Percentiles rank a stretch among this genome's conserved stretches.
These are phyloP conservation scores for Phytophthora idaei DNA, from an alignment of 352 stramenopile species.

Conservation along the genomic window DNA sequence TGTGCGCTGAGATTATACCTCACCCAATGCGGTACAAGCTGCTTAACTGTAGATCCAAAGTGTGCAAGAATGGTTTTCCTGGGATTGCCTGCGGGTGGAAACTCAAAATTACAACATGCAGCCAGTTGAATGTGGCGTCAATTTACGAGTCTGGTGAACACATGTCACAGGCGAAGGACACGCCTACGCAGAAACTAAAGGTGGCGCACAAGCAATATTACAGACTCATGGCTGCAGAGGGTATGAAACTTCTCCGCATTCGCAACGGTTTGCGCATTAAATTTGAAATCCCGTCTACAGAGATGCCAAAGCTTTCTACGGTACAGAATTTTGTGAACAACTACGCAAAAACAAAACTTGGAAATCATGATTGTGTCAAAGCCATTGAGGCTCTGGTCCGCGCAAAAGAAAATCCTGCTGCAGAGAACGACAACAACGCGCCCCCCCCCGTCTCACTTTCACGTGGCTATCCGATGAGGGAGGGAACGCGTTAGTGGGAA, in stretches of 20 bases:
- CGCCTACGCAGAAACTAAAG: not conserved
- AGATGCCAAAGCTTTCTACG: not conserved
- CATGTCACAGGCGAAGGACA: not conserved
- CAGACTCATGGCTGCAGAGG: not conserved
- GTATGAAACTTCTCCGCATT: not conserved
- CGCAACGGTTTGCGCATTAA: not conserved
- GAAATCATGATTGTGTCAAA: not conserved
- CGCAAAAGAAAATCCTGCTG: not conserved
- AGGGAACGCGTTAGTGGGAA: not conserved
- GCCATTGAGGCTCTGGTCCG: not conserved
- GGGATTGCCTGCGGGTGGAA: not conserved
- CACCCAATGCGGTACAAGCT: too few species aligned
- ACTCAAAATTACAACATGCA: not conserved
- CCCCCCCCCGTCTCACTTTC: slow-evolving; percentile 11
- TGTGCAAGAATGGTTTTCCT: too few species aligned
- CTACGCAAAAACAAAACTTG: not conserved
- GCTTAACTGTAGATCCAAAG: too few species aligned
- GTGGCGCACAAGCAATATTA: slow-evolving; percentile 6
- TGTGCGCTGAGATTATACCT: too few species aligned
- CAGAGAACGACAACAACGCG: not conserved
- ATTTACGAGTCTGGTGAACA: not conserved
- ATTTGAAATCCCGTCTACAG: not conserved
- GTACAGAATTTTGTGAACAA: slow-evolving; percentile 8
- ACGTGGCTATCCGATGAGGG: not conserved
- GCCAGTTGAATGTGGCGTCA: not conserved